Evolutionary conservation across 176 grass and related monocot genomes (phyloP).

Genomic region (Musa itinerans): DNA sequence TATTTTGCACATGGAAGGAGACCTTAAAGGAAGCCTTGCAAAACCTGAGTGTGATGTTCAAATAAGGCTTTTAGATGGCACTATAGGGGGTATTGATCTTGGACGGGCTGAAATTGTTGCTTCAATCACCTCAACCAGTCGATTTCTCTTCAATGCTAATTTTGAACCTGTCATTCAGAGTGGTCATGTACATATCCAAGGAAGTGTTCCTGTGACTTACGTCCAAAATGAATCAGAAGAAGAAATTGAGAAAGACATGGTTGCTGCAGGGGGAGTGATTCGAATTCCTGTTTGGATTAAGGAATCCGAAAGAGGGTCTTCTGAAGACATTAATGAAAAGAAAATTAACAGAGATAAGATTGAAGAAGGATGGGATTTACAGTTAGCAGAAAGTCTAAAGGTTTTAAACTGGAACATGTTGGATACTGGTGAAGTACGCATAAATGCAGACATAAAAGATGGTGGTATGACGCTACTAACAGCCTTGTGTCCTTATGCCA

Average conservation of each 20-base stretch:
- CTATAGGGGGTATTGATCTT: constrained; percentile 86
- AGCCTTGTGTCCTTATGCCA: constrained; percentile 80
- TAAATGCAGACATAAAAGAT: constrained; percentile 98
- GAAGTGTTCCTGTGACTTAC: constrained; percentile 83
- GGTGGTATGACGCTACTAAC: constrained; percentile 93
- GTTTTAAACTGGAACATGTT: constrained; percentile 91
- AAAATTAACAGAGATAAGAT: constrained; percentile 67
- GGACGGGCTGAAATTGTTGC: constrained; percentile 86
- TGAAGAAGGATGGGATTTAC: constrained; percentile 89
- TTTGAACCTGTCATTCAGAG: constrained; percentile 82
- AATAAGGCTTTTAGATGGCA: constrained; percentile 89
- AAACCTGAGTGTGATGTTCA: constrained; percentile 97
- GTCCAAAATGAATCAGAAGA: constrained; percentile 60
- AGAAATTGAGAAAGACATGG: constrained; percentile 43
- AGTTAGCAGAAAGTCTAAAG: constrained; percentile 90
- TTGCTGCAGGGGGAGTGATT: constrained; percentile 56
- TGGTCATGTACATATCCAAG: constrained; percentile 94
- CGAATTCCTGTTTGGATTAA: constrained; percentile 87
- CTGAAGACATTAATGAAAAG: constrained; percentile 64
- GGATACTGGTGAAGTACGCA: constrained; percentile 76
- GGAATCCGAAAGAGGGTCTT: constrained; percentile 41
- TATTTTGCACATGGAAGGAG: constrained; percentile 98
- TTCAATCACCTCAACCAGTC: constrained; percentile 73
- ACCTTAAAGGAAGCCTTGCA: constrained; percentile 80
- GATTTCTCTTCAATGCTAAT: constrained; percentile 90